These are phyloP conservation scores for Cercospora janseana DNA, from an alignment of 2,329 filamentous ascomycete genomes.

Conservation along the genomic window DNA sequence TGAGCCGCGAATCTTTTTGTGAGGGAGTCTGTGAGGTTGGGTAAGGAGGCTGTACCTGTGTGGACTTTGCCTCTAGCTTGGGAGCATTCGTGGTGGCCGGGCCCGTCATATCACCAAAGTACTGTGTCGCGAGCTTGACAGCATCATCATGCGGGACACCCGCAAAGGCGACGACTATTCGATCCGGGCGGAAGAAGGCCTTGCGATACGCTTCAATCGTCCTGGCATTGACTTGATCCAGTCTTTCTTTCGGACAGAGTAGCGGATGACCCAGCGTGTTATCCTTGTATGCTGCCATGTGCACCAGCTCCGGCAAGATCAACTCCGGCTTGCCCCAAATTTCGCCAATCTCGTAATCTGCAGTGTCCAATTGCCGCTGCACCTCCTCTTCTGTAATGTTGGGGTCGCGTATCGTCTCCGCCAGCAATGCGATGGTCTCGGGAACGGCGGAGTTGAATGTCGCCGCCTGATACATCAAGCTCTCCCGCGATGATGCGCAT, in stretches of 20 bases:
- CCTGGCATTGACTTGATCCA: constrained; percentile 69
- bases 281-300: constrained; percentile 92
- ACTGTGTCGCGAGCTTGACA: constrained; percentile 73
- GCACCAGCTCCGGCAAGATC: constrained; percentile 90
- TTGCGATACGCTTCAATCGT: constrained; percentile 77
- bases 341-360: constrained; percentile 91
- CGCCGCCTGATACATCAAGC: constrained; percentile 97
- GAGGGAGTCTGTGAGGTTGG: constrained; percentile 39
- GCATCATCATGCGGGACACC: constrained; percentile 82
- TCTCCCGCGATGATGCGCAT: constrained; percentile 91
- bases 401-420: constrained; percentile 89
- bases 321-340: constrained; percentile 98
- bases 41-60: constrained; percentile 36
- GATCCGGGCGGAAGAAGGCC: constrained; percentile 81
- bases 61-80: constrained; percentile 19
- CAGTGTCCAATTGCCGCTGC: constrained; percentile 79
- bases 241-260: constrained; percentile 80
- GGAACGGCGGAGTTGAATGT: constrained; percentile 94
- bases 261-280: constrained; percentile 95
- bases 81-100: constrained; percentile 33
- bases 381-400: constrained; percentile 84
- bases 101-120: constrained; percentile 82
- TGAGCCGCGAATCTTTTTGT: constrained; percentile 62
- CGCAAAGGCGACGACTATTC: constrained; percentile 92
- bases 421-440: constrained; percentile 75